Percentiles rank a stretch among this genome's conserved stretches.
Evolutionary conservation across 805 yeast genomes (phyloP).

Genomic region (Candida caryicola): DNA sequence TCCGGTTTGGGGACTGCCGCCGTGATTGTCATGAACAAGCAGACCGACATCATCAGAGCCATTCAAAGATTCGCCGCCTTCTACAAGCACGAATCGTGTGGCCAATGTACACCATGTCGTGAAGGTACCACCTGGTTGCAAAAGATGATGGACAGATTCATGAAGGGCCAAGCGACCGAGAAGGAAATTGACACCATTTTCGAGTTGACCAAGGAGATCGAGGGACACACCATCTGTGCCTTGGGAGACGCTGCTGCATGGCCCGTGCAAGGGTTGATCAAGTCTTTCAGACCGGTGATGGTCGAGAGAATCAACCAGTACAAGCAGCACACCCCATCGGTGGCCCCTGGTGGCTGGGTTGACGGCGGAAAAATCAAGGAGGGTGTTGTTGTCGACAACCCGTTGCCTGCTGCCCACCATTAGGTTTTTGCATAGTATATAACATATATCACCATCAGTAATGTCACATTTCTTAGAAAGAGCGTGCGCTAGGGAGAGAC

Average conservation of each 20-base stretch:
- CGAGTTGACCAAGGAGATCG: slow-evolving; percentile 82
- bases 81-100: slow-evolving; percentile 90
- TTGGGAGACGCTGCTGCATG: slow-evolving; percentile 92
- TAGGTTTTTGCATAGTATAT: slow-evolving; percentile 7
- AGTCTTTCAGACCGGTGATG: slow-evolving; percentile 80
- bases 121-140: slow-evolving; percentile 88
- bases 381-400: slow-evolving; percentile 64
- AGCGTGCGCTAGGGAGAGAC: too few relatives aligned
- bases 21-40: slow-evolving; percentile 85
- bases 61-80: slow-evolving; percentile 82
- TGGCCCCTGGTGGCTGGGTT: slow-evolving; percentile 78
- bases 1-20: slow-evolving; percentile 93
- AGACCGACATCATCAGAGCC: slow-evolving; percentile 79
- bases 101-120: slow-evolving; percentile 93
- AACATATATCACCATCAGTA: neutral
- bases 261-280: slow-evolving; percentile 88
- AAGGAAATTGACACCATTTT: slow-evolving; percentile 81
- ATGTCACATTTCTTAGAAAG: neutral
- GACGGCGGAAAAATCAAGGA: slow-evolving; percentile 54
- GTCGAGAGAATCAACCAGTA: slow-evolving; percentile 70
- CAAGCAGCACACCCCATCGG: slow-evolving; percentile 46
- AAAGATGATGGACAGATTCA: slow-evolving; percentile 81
- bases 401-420: slow-evolving; percentile 46
- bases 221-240: slow-evolving; percentile 91
- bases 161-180: slow-evolving; percentile 72